phyloP scores from a whole-genome alignment of 768 basidiomycete species.

The Termitomyces sp. region DNA sequence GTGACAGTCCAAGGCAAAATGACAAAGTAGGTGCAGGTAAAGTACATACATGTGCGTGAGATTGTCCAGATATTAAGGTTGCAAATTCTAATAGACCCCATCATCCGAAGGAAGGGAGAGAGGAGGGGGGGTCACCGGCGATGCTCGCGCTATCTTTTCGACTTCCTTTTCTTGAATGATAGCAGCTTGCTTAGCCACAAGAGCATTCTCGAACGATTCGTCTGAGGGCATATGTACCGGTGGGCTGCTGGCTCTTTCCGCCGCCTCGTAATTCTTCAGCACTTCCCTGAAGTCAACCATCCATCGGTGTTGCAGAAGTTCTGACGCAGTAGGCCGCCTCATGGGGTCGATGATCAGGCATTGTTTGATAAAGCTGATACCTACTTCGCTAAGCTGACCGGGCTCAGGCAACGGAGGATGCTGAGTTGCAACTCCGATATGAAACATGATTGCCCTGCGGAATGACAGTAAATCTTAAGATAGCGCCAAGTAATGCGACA shows the following conservation, averaged over 20 bases:
- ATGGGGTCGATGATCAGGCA: conserved; percentile 87
- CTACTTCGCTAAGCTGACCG: conserved; percentile 79
- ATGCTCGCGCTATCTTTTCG: conserved; percentile 45
- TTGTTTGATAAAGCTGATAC: conserved; percentile 90
- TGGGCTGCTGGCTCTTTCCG: conserved; percentile 46
- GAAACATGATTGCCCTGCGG: conserved; percentile 98
- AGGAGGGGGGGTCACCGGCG: conserved; percentile 43
- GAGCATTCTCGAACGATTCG: conserved; percentile 42
- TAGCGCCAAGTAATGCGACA: conserved; percentile 11
- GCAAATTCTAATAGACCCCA: neutral
- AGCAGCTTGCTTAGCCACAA: conserved; percentile 50
- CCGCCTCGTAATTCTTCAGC: conserved; percentile 61
- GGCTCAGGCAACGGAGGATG: conserved; percentile 94
- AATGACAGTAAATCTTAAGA: neutral
- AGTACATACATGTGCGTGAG: neutral
- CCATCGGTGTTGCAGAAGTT: conserved; percentile 88
- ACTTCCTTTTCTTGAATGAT: conserved; percentile 56
- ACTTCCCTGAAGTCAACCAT: conserved; percentile 77
- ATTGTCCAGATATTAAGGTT: neutral
- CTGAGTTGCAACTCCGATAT: conserved; percentile 94
- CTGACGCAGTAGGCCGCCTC: conserved; percentile 74
- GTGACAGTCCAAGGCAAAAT: neutral
- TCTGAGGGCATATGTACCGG: conserved; percentile 40
- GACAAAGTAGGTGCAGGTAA: neutral
- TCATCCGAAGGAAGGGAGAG: conserved; percentile 18